These are phyloP conservation scores for Cornus controversa DNA, from an alignment of 148 eudicot genomes.

Conservation along the genomic window DNA sequence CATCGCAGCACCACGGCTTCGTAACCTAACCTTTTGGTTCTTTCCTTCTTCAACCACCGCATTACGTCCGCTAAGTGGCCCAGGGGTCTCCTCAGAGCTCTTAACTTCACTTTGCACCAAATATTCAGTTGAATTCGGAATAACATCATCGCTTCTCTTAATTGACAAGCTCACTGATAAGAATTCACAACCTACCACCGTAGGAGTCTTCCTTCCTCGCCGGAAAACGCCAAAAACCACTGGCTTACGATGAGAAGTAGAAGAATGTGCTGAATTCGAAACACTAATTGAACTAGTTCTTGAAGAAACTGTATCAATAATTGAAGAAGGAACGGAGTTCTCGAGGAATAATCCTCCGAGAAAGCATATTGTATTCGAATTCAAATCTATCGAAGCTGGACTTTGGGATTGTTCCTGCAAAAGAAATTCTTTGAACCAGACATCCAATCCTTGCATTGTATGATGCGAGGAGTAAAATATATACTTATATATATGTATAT, in stretches of 20 bases:
- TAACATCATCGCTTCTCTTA: conserved; percentile 21
- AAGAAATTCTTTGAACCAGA: conserved; percentile 5
- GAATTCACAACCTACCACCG: conserved; percentile 28
- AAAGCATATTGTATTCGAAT: conserved; percentile 8
- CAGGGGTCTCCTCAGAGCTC: conserved; percentile 7
- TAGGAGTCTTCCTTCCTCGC: conserved; percentile 7
- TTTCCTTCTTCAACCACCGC: conserved; percentile 13
- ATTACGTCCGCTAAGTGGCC: conserved; percentile 10
- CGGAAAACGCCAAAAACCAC: conserved; percentile 6
- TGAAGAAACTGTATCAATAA: conserved; percentile 27
- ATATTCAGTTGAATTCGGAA: conserved; percentile 18
- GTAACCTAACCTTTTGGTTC: conserved; percentile 16
- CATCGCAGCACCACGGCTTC: conserved; percentile 59
- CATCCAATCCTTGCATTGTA: conserved; percentile 14
- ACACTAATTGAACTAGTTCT: background rate
- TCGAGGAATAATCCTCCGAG: conserved; percentile 72
- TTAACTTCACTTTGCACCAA: conserved; percentile 14
- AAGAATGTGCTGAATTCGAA: conserved; percentile 5
- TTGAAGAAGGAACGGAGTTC: conserved; percentile 42
- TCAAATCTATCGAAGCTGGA: background rate
- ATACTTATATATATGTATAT: background rate
- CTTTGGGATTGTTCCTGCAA: background rate
- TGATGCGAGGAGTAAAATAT: background rate
- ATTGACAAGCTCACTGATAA: conserved; percentile 57
- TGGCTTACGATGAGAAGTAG: background rate